These are phyloP conservation scores for Pseudopyrenochaeta lycopersici DNA, from an alignment of 2,329 filamentous ascomycete genomes.

Conservation along the genomic window DNA sequence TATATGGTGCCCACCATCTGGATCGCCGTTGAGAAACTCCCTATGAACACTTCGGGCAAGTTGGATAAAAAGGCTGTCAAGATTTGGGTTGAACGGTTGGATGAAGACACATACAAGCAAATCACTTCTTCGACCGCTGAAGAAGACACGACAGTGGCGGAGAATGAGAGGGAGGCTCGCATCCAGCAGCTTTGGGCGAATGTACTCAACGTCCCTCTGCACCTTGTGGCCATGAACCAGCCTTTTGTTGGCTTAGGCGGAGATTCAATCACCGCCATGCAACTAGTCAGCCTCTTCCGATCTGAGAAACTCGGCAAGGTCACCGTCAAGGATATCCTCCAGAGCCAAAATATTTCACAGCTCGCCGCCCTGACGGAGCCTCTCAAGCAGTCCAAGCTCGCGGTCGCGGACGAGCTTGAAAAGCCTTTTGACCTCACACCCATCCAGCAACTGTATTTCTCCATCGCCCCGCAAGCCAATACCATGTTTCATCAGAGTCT, in stretches of 20 bases:
- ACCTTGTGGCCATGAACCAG: conserved; percentile 17
- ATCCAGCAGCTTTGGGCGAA: not conserved
- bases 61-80: conserved; percentile 31
- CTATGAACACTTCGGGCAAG: conserved; percentile 18
- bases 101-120: too few relatives aligned
- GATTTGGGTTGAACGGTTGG: conserved; percentile 55
- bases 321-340: conserved; percentile 25
- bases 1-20: conserved; percentile 32
- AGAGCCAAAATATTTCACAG: conserved; percentile 18
- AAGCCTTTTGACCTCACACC: conserved; percentile 25
- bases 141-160: conserved; percentile 23
- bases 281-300: conserved; percentile 18
- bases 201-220: conserved; percentile 27
- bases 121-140: too few relatives aligned
- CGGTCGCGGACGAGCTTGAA: conserved; percentile 9
- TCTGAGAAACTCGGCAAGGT: conserved; percentile 9
- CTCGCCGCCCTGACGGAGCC: conserved; percentile 7
- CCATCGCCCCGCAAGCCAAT: conserved; percentile 17
- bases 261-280: conserved; percentile 37
- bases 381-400: conserved; percentile 1
- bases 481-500: conserved; percentile 8
- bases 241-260: conserved; percentile 33
- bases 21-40: conserved; percentile 43
- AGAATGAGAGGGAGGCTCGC: conserved; percentile 35
- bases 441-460: conserved; percentile 27